A percentile compares a stretch with the other conserved stretches of the same genome.
Evolutionary conservation across 208 protist genomes (phyloP).

Genomic region (Leishmania lainsoni): DNA sequence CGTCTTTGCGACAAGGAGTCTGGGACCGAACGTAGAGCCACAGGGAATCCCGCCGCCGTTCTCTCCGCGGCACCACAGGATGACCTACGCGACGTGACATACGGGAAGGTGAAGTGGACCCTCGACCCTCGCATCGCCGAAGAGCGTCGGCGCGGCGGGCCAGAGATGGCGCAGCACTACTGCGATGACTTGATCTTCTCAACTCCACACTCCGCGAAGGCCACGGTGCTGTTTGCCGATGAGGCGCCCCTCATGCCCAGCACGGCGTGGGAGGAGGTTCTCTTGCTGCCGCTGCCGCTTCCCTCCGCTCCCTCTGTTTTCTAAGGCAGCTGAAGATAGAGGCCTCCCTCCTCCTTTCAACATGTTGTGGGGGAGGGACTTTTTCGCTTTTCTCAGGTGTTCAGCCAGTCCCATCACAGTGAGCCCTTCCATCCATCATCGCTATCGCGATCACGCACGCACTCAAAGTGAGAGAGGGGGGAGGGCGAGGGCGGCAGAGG

Average conservation of each 20-base stretch:
- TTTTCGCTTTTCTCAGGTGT: neutral
- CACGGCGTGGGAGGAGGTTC: slow-evolving; percentile 18
- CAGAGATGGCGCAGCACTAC: slow-evolving; percentile 56
- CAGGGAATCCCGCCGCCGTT: neutral
- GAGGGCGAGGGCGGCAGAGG: neutral
- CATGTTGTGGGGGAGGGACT: neutral
- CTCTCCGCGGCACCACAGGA: slow-evolving; percentile 27
- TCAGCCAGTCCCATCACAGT: neutral
- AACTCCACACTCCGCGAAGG: slow-evolving; percentile 10
- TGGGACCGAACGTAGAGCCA: neutral
- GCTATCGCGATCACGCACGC: neutral
- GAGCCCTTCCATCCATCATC: neutral
- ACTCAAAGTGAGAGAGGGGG: neutral
- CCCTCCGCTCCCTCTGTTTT: slow-evolving; percentile 75
- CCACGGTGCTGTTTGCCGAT: slow-evolving; percentile 58
- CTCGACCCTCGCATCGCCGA: slow-evolving; percentile 66
- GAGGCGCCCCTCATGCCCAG: slow-evolving; percentile 16
- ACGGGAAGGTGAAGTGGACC: slow-evolving; percentile 51
- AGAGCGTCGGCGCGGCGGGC: slow-evolving; percentile 71
- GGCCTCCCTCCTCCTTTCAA: neutral
- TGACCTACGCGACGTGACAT: slow-evolving; percentile 70
- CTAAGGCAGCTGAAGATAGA: slow-evolving; percentile 28
- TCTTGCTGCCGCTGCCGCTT: slow-evolving; percentile 75
- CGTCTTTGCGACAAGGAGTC: slow-evolving; percentile 17
- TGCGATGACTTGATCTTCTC: slow-evolving; percentile 63